Base-by-base conservation (phyloP, 1,139 yeast species). In the Suhomyces bolitotheri region DNA sequence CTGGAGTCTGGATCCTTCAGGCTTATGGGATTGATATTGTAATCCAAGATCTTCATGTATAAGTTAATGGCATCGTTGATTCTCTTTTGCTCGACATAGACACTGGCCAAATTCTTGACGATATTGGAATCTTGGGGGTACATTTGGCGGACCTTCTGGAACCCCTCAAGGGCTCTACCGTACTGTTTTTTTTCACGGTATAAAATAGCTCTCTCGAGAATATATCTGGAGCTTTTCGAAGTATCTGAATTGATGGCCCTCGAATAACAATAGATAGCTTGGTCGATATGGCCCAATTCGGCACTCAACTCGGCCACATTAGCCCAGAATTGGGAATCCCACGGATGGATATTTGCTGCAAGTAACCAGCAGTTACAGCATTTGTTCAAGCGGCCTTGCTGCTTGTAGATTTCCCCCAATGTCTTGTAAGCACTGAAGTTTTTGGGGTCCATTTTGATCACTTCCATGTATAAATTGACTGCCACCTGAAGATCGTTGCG, bases 391-490 rank as follows among this genome's bases (percentile, higher is more conserved):
- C 83, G 74, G 0, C 85, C 88, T 40, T 78, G 79, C 36, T 78
- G 73, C 40, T 80, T 77, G 48, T 85, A 84, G 27, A 92, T 87
- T 49, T 85, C 95, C 29, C 95, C 97, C 37, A 92, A 64, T 2
- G 94, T 78, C 50, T 82, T 85, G 58, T 86, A 90, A 0, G 97
- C 97, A 39, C 82, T 76, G 57, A 80, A 82, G 47, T 88, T 87
- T 45, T 76, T 76, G 8, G 86, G 81, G 51, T 92, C 97, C 40
- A 76, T 67, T 44, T 80, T 76, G 45, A 92, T 80, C 7, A 89
- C 95, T 49, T 87, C 90, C 31, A 76, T 71, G 47, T 82, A 83
- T 36, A 79, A 58, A 31, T 74, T 67, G 46, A 81, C 74, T 0
- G 97, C 97, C 2, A 65, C 73, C 25, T 75, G 80, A 25, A 78